Base-by-base conservation (phyloP, 2,329 filamentous ascomycete genomes). In the Anisogramma anomala region DNA sequence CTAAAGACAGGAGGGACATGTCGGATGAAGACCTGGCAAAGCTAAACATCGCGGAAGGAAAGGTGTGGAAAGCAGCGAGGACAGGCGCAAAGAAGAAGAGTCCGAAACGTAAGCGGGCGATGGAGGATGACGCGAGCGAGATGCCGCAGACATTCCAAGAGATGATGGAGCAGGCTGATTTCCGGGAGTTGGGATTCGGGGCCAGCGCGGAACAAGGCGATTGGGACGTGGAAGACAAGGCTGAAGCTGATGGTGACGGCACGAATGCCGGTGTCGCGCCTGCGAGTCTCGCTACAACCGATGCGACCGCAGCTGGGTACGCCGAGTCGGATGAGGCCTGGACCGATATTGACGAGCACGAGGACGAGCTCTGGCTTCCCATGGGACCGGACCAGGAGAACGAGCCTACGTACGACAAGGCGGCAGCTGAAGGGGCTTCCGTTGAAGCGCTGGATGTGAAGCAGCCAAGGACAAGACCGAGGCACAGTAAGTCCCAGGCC, bases 151-250 rank as follows among this genome's bases (percentile, higher is more conserved):
- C 39, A 10, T 42, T 46, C 40, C 18, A 33, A 13, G 43, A 46
- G 17, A 43, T 46, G 43, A 36, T 43, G 43, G 32, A 43, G 27
- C 33, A 41, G 36, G 43, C 39, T 15, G 32, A 6, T n/a, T n/a
- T n/a, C n/a, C n/a, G n/a, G n/a, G n/a, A n/a, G n/a, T n/a, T n/a
- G n/a, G n/a, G n/a, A 1, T 20, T 10, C 2, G 36, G 25, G 30
- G 10, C 25, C 28, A 6, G 25, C 2, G 18, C 37, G 3, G 11
- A 36, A 27, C 32, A 46, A 33, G 36, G 36, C 15, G 31, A 33
- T 3, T 46, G 43, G 43, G 40, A 6, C 4, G 15, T 39, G 6
- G 22, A 23, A 6, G 23, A 11, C 15, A n/a, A 34, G 25, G 33
- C 3, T 18, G n/a, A 41, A 14, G 17, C 15, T 14, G 22, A 13